Percentiles rank a stretch among this genome's conserved stretches.
phyloP scores from a whole-genome alignment of 1,284 basidiomycete species.

The Trametes sp. region DNA sequence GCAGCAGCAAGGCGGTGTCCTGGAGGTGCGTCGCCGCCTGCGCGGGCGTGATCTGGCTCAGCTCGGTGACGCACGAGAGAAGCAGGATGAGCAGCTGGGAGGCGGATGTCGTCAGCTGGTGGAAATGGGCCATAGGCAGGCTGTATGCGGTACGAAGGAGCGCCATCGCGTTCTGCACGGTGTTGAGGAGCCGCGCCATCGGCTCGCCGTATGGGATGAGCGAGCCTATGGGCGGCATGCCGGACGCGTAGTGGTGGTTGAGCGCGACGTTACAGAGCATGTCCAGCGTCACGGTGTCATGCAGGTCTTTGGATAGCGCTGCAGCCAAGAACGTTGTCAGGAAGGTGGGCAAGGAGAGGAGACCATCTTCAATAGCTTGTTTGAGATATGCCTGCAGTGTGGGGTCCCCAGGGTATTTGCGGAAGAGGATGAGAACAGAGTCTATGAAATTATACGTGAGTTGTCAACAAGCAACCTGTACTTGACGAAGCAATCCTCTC shows the following conservation, averaged over 20 bases:
- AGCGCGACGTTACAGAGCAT: conserved; percentile 70
- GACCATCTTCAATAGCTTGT: conserved; percentile 59
- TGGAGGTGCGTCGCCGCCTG: conserved; percentile 63
- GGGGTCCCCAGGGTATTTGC: conserved; percentile 69
- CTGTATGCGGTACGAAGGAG: conserved; percentile 64
- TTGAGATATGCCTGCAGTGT: conserved; percentile 68
- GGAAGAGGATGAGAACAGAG: conserved; percentile 69
- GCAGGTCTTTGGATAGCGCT: conserved; percentile 55
- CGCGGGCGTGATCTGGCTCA: conserved; percentile 42
- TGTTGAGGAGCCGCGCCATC: conserved; percentile 55
- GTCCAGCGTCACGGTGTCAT: conserved; percentile 69
- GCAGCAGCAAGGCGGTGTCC: conserved; percentile 61
- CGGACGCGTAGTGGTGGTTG: conserved; percentile 65
- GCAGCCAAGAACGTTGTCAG: conserved; percentile 60
- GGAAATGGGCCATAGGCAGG: conserved; percentile 65
- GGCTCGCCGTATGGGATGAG: conserved; percentile 58
- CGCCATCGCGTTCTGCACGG: conserved; percentile 64
- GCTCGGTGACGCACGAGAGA: conserved; percentile 62
- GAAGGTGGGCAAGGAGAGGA: conserved; percentile 65
- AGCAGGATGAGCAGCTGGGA: conserved; percentile 69
- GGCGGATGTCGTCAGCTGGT: conserved; percentile 64
- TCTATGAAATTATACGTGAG: conserved; percentile 50
- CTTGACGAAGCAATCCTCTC: not conserved
- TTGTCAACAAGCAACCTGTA: conserved; percentile 41
- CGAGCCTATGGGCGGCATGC: conserved; percentile 58